Percentiles rank a stretch among this genome's conserved stretches.
These are phyloP conservation scores for Penicillium corylophilum DNA, from an alignment of 2,329 filamentous ascomycete species.

Conservation along the genomic window DNA sequence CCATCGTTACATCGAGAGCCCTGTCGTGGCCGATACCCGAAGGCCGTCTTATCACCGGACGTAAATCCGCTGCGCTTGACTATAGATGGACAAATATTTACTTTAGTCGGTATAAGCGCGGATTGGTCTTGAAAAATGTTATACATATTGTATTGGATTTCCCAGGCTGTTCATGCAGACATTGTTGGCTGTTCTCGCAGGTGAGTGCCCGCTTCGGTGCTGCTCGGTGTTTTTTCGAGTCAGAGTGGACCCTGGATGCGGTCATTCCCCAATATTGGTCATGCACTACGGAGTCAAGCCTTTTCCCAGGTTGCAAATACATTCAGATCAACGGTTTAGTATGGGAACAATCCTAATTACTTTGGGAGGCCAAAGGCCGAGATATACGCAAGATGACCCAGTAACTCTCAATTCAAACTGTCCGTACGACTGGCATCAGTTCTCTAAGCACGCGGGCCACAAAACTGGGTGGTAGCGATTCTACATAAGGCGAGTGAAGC, in stretches of 20 bases:
- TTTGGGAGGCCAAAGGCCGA: neutral
- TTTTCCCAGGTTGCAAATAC: neutral
- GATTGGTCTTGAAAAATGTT: neutral
- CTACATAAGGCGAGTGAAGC: neutral
- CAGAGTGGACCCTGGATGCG: neutral
- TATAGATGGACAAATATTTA: too few species aligned
- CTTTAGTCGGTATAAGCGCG: too few species aligned
- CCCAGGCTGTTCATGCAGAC: neutral
- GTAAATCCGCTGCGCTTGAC: neutral
- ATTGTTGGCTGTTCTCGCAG: neutral
- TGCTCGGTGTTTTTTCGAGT: neutral
- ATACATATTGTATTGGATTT: neutral
- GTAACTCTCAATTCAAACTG: neutral
- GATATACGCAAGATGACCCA: neutral
- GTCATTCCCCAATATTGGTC: neutral
- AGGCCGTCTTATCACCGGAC: slow-evolving; percentile 2
- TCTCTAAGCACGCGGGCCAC: neutral
- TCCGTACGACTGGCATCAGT: neutral
- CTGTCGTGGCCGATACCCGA: slow-evolving; percentile 13
- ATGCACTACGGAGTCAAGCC: neutral
- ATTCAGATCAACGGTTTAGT: neutral
- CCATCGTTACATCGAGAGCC: neutral
- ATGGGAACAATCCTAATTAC: neutral
- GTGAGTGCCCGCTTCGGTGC: neutral
- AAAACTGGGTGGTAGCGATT: neutral